These are phyloP conservation scores for Cladorrhinum sp. DNA, from an alignment of 2,329 filamentous ascomycete genomes.

Conservation along the genomic window DNA sequence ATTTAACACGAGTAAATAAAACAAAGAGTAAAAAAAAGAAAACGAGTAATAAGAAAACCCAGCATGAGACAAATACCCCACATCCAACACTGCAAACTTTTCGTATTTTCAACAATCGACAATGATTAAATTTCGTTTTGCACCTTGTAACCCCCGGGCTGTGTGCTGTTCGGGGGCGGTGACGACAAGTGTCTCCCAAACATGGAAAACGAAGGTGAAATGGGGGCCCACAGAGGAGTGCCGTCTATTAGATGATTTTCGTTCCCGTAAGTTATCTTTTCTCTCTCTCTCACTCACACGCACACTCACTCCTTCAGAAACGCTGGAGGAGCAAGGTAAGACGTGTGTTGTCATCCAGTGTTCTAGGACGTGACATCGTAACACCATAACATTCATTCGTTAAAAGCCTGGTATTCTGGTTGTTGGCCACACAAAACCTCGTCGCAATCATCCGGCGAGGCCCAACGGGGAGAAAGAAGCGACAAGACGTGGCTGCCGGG, in stretches of 20 bases:
- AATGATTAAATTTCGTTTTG: background rate
- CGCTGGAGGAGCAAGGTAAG: background rate
- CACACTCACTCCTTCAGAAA: background rate
- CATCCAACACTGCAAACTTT: slow-evolving; percentile 3
- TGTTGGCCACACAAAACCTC: slow-evolving; percentile 9
- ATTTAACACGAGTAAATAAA: background rate
- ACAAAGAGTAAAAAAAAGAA: background rate
- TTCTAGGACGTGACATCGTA: slow-evolving; percentile 32
- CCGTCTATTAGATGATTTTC: slow-evolving; percentile 15
- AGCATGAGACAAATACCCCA: background rate
- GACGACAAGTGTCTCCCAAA: too few species aligned
- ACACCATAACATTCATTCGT: slow-evolving; percentile 30
- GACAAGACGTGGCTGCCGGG: background rate
- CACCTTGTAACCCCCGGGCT: background rate
- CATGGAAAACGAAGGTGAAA: background rate
- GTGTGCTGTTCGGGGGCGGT: background rate
- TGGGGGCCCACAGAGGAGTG: background rate
- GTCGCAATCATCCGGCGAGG: background rate
- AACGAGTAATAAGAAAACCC: background rate
- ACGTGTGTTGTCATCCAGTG: slow-evolving; percentile 27
- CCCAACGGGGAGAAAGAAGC: background rate
- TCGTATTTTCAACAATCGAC: slow-evolving; percentile 2
- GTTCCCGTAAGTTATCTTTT: slow-evolving; percentile 16
- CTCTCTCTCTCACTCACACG: slow-evolving; percentile 8
- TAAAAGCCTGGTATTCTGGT: slow-evolving; percentile 17